These are phyloP conservation scores for Xylaria sp. DNA, from an alignment of 2,329 filamentous ascomycete genomes.

Conservation along the genomic window DNA sequence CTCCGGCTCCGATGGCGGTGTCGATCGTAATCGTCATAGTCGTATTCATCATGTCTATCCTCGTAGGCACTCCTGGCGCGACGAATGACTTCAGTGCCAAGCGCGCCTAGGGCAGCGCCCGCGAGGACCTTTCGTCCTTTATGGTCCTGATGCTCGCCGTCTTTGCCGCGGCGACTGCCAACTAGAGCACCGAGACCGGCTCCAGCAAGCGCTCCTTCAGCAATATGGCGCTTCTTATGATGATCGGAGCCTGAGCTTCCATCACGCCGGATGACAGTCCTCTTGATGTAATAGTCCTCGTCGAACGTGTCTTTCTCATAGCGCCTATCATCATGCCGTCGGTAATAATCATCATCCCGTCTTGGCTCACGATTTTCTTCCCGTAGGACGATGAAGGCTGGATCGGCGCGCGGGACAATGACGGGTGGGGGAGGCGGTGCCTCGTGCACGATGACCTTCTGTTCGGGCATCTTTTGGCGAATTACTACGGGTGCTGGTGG, in stretches of 20 bases:
- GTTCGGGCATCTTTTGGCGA: constrained; percentile 64
- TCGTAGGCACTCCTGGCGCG: constrained; percentile 71
- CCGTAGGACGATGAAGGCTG: constrained; percentile 57
- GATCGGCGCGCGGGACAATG: constrained; percentile 59
- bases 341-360: constrained; percentile 38
- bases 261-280: constrained; percentile 60
- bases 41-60: constrained; percentile 56
- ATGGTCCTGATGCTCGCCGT: constrained; percentile 61
- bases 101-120: constrained; percentile 69
- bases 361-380: constrained; percentile 53
- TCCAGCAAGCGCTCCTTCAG: constrained; percentile 72
- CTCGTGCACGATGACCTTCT: constrained; percentile 70
- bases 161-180: constrained; percentile 62
- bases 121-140: constrained; percentile 68
- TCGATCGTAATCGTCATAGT: constrained; percentile 51
- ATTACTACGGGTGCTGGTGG: constrained; percentile 64
- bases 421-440: constrained; percentile 63
- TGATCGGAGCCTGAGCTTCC: constrained; percentile 61
- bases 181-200: constrained; percentile 70
- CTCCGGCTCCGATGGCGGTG: constrained; percentile 51
- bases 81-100: constrained; percentile 69
- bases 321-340: constrained; percentile 50
- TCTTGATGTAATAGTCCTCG: constrained; percentile 58
- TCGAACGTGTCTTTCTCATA: constrained; percentile 56
- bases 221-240: constrained; percentile 68